Conservation (phyloP, 176 grass and related monocot species). For the Poa annua region DNA sequence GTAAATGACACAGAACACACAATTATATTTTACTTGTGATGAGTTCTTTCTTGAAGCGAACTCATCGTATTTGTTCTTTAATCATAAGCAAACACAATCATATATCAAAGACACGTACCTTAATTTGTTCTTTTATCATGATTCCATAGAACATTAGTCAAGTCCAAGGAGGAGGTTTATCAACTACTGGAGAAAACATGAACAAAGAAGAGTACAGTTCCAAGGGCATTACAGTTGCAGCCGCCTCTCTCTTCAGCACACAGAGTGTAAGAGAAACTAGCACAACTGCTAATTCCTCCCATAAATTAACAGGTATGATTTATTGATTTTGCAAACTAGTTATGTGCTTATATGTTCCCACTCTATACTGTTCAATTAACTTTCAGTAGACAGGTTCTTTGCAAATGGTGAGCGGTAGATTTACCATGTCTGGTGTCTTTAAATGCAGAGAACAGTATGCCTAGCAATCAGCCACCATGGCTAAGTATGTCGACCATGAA, state of each 20-base stretch:
- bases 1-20: neutral
- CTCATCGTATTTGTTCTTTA: slow-evolving; percentile 2
- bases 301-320: slow-evolving; percentile 24
- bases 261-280: slow-evolving; percentile 39
- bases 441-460: slow-evolving; percentile 43
- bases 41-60: neutral
- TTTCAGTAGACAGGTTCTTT: neutral
- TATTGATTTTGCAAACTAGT: slow-evolving; percentile 28
- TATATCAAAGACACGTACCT: slow-evolving; percentile 9
- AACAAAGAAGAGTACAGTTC: slow-evolving; percentile 48
- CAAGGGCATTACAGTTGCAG: slow-evolving; percentile 35
- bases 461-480: slow-evolving; percentile 47
- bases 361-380: neutral
- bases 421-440: neutral
- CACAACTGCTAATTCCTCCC: slow-evolving; percentile 12
- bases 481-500: slow-evolving; percentile 49
- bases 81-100: neutral
- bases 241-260: slow-evolving; percentile 35
- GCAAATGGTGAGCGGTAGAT: slow-evolving; percentile 18
- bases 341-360: neutral
- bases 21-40: neutral
- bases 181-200: slow-evolving; percentile 52
- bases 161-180: slow-evolving; percentile 49
- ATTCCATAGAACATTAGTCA: slow-evolving; percentile 37
- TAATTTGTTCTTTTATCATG: slow-evolving; percentile 24